Evolutionary conservation across 768 basidiomycete genomes (phyloP), one percentile per base, ranked within the genome.

Genomic region (Pulveroboletus sp.): DNA sequence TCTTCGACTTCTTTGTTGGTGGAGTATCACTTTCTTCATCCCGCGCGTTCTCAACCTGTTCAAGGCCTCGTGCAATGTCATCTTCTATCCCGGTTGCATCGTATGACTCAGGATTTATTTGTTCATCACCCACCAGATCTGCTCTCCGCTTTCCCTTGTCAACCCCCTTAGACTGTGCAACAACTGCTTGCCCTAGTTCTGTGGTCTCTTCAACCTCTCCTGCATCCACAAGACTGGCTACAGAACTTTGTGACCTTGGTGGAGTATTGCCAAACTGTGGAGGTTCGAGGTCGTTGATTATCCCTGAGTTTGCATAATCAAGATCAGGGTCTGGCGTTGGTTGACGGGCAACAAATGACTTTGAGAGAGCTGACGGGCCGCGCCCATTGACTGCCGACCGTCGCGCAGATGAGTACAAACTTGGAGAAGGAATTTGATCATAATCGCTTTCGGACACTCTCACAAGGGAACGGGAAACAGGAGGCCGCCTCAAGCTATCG

Each of bases 371-470:
- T 1, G 69, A 70, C 49, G 70, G 5, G 67, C 71, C 64, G 9
- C 69, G 73, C 3, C 70, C 66, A 41, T 70, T 69, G 21, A 56
- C 48, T 31, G 64, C 52, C 6, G 69, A 65, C 40, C 64, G 62
- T 32, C 72, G 74, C 13, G 58, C 59, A 10, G 61, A 55, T 3
- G 27, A 40, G 26, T 66, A 65, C 7, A 68, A 65, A 7, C 72
- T 76, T 8, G 83, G 83, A 11, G 84, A 84, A 1, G 84, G 84
- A 1, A 84, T 72, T 41, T 73, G 64, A 64, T 85, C 83, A 56
- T 80, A 86, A 57, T 82, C 76, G 15, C 82, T 61, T n/a, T 75
- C 75, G 14, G 81, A 78, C 1, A 71, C 72, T 7, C 79, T 80
- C 50, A 71, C 61, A 35, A 78, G 65, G n/a, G 76, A 70, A 4